Conservation (phyloP, 139 green algal species). For the Gonium pectorale region DNA sequence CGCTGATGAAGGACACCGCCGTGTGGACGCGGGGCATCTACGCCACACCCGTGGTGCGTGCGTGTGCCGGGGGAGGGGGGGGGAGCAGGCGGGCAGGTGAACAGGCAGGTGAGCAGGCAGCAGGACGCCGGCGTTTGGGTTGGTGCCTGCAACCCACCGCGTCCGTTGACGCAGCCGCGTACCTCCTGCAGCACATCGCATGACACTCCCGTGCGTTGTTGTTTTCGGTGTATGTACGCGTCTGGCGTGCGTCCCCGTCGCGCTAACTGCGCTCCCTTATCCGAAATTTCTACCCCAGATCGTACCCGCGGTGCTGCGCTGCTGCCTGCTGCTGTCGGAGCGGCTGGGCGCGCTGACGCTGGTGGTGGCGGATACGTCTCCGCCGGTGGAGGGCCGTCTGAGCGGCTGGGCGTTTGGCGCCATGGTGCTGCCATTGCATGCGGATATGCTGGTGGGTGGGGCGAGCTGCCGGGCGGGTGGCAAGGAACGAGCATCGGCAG, state of each 20-base stretch:
- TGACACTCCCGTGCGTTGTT: not conserved
- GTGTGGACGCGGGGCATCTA: conserved; percentile 19
- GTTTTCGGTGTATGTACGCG: not conserved
- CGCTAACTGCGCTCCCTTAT: not conserved
- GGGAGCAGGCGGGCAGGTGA: not conserved
- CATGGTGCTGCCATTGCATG: conserved; percentile 22
- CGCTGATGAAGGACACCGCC: conserved; percentile 24
- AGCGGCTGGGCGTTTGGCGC: conserved; percentile 1
- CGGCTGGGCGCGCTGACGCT: conserved; percentile 23
- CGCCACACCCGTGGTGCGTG: conserved; percentile 17
- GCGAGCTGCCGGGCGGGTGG: not conserved
- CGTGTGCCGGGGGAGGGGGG: not conserved
- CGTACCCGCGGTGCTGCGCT: not conserved
- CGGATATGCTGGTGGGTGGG: not conserved
- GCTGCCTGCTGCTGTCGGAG: conserved; percentile 11
- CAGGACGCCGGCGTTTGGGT: not conserved
- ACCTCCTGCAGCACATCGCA: no score
- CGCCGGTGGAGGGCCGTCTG: conserved; percentile 18
- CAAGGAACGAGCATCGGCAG: not conserved
- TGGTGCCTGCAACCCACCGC: not conserved
- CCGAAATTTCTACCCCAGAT: not conserved
- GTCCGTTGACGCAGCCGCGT: no score
- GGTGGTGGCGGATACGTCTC: conserved; percentile 31
- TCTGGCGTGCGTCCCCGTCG: not conserved
- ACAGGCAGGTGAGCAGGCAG: not conserved